A percentile compares a stretch with the other conserved stretches of the same genome.
These are phyloP conservation scores for Nicotiana tomentosiformis DNA, from an alignment of 257 asterid genomes.

Conservation along the genomic window DNA sequence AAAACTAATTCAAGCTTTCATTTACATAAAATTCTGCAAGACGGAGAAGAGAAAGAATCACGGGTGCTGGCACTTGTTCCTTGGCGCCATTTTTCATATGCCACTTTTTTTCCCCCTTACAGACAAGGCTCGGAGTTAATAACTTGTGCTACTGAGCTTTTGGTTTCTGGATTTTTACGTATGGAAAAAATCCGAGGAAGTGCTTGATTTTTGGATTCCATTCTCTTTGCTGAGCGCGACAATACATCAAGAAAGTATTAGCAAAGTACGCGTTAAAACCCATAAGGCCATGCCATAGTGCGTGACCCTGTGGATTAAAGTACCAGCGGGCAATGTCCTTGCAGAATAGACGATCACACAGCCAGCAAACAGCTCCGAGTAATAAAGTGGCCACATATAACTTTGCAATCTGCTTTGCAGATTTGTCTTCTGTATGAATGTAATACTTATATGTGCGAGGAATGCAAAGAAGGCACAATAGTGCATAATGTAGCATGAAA, in stretches of 20 bases:
- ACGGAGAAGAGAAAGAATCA: not conserved
- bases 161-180: constrained; percentile 73
- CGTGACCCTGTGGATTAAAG: constrained; percentile 89
- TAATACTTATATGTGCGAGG: constrained; percentile 91
- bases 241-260: constrained; percentile 78
- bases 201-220: constrained; percentile 71
- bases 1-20: not conserved
- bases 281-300: constrained; percentile 85
- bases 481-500: constrained; percentile 73
- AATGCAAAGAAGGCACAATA: constrained; percentile 88
- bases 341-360: constrained; percentile 67
- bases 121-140: not conserved
- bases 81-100: constrained; percentile 15
- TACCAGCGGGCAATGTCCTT: constrained; percentile 42
- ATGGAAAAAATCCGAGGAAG: constrained; percentile 59
- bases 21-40: not conserved
- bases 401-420: constrained; percentile 78
- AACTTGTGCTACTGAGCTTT: constrained; percentile 49
- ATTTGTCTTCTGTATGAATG: constrained; percentile 65
- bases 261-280: constrained; percentile 86
- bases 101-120: not conserved
- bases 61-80: constrained; percentile 14
- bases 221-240: constrained; percentile 87
- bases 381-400: constrained; percentile 50
- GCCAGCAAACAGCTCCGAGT: constrained; percentile 58